A percentile compares a stretch with the other conserved stretches of the same genome.
Evolutionary conservation across 139 green algal species (phyloP).

Genomic region (Picochlorum sp.): DNA sequence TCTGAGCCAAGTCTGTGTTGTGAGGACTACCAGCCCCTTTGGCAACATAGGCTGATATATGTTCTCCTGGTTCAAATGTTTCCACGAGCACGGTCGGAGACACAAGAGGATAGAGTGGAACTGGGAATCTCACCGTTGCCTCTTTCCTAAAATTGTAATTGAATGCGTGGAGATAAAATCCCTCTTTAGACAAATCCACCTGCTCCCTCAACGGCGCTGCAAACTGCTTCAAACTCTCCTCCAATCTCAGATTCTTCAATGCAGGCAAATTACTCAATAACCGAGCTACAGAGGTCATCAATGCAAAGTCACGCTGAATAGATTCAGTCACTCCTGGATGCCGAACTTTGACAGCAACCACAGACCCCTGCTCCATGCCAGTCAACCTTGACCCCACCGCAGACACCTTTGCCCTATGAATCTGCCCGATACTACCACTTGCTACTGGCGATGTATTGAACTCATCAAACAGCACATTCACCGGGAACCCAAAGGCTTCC

Average conservation of each 20-base stretch:
- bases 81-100: slow-evolving; percentile 78
- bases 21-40: slow-evolving; percentile 31
- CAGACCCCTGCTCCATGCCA: slow-evolving; percentile 34
- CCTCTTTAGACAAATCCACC: slow-evolving; percentile 89
- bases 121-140: slow-evolving; percentile 71
- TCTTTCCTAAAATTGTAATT: slow-evolving; percentile 86
- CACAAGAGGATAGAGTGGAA: slow-evolving; percentile 89
- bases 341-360: slow-evolving; percentile 86
- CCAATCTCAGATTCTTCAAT: slow-evolving; percentile 58
- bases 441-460: slow-evolving; percentile 81
- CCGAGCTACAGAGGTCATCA: slow-evolving; percentile 78
- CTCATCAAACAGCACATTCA: slow-evolving; percentile 76
- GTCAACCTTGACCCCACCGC: slow-evolving; percentile 40
- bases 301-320: slow-evolving; percentile 87
- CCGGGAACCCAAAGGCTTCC: slow-evolving; percentile 58
- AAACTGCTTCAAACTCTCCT: slow-evolving; percentile 93
- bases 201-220: slow-evolving; percentile 88
- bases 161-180: slow-evolving; percentile 81
- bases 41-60: slow-evolving; percentile 55
- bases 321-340: slow-evolving; percentile 80
- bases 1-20: slow-evolving; percentile 56
- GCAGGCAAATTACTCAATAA: slow-evolving; percentile 37
- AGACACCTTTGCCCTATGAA: slow-evolving; percentile 69
- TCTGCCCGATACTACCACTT: slow-evolving; percentile 84
- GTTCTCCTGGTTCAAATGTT: slow-evolving; percentile 83